Evolutionary conservation across 257 asterid genomes (phyloP), one percentile per base, ranked within the genome.

Genomic region (Paulownia fortunei): DNA sequence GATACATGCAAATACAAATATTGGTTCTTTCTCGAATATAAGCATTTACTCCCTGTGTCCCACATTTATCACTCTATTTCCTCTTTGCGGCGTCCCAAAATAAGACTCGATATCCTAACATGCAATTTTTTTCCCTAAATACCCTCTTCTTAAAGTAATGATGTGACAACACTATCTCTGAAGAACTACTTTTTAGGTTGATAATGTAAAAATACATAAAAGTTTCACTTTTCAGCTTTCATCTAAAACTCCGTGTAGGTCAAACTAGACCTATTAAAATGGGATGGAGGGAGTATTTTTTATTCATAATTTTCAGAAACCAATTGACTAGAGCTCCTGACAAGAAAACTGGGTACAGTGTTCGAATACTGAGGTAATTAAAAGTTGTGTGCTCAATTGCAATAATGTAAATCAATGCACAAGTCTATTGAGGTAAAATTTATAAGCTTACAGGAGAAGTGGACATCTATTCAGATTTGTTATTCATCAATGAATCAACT

Each of bases 321-420:
- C 52, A 74, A 15, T 11, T 26, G 64, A 54, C 24, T 76, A 68
- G 55, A 66, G 13, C 24, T 12, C 82, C 72, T 47, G 24, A 70
- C 39, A 26, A 30, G 39, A 71, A 71, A 9, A 51, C 26, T 24
- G 4, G 27, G 69, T 60, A 11, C 7, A n/a, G 18, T 71, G 62
- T 46, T 51, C 39, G 30, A 47, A 68, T 62, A 61, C 23, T 59
- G 18, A 19, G 32, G 30, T 6, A 72, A 47, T 55, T 18, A 54
- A 16, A 30, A 74, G 66, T n/a, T n/a, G n/a, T n/a, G n/a, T 51
- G 46, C 18, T 56, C 27, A 19, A 54, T 34, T 69, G 46, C 15
- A 19, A 62, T 63, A 47, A 30, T n/a, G 5, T 51, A 51, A 21
- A 49, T 54, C 6, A 54, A n/a, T 16, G 12, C 19, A 64, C 78